These are phyloP conservation scores for Obelidium mucronatum DNA, from an alignment of 192 early-diverging fungal species.

Conservation along the genomic window DNA sequence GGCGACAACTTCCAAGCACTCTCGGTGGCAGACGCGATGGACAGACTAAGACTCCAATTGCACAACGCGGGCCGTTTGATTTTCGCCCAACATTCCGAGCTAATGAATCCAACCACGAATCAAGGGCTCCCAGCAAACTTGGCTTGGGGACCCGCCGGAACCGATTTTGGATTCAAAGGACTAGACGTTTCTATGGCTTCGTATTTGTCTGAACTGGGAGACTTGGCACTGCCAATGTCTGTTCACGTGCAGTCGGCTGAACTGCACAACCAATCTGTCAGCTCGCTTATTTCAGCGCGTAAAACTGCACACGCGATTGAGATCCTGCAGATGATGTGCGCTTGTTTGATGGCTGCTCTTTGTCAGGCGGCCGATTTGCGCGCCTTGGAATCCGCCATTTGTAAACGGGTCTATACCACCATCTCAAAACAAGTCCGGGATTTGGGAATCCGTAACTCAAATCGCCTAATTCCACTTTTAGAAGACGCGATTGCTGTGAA, in stretches of 20 bases:
- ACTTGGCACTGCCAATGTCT: conserved; percentile 10
- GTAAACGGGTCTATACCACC: not conserved
- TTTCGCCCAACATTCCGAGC: conserved; percentile 20
- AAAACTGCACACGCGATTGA: conserved; percentile 3
- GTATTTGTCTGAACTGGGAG: conserved; percentile 13
- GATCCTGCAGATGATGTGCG: conserved; percentile 12
- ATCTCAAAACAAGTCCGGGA: not conserved
- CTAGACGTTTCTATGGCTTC: conserved; percentile 4
- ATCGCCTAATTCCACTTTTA: not conserved
- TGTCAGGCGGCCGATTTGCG: conserved; percentile 21
- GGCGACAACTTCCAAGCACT: conserved; percentile 25
- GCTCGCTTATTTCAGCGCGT: conserved; percentile 9
- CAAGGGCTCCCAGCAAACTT: conserved; percentile 20
- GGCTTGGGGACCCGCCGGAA: not conserved
- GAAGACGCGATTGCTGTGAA: not conserved
- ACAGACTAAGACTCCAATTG: not conserved
- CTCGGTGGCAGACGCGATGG: conserved; percentile 4
- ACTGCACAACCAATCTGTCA: too few species aligned
- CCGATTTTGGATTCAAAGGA: conserved; percentile 16
- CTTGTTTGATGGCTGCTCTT: not conserved
- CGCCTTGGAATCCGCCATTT: not conserved
- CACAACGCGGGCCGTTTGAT: not conserved
- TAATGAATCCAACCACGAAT: conserved; percentile 4
- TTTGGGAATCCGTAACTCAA: not conserved
- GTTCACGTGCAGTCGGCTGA: not conserved